Conservation (phyloP, 2,329 filamentous ascomycete genomes). For the Daldinia sp. region DNA sequence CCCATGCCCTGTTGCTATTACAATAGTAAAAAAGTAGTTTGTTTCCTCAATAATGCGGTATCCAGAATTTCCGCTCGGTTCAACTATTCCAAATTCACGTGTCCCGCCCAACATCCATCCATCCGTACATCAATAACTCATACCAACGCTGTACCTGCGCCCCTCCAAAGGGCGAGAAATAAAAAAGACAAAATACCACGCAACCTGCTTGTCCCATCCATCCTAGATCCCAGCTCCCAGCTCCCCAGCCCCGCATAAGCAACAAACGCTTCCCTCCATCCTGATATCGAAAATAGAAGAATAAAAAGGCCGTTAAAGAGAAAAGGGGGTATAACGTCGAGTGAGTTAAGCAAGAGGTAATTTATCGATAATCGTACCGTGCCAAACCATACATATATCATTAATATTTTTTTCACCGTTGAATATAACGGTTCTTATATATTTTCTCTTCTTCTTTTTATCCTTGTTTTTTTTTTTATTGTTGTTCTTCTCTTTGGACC, state of each 20-base stretch:
- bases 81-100: not conserved
- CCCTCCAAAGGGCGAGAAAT: not conserved
- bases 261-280: not conserved
- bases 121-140: not conserved
- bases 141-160: not conserved
- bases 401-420: slow-evolving; percentile 20
- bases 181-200: not conserved
- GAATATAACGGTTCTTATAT: slow-evolving; percentile 17
- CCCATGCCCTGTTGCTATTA: not conserved
- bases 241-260: not conserved
- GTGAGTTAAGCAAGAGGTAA: slow-evolving; percentile 15
- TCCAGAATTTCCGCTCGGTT: not conserved
- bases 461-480: not conserved
- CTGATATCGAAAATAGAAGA: slow-evolving; percentile 18
- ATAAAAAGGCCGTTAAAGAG: slow-evolving; percentile 25
- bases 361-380: slow-evolving; percentile 28
- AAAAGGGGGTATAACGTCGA: slow-evolving; percentile 43
- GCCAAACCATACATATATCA: slow-evolving; percentile 31
- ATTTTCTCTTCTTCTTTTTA: not conserved
- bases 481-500: not conserved
- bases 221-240: not conserved
- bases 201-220: slow-evolving; percentile 1
- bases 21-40: slow-evolving; percentile 5
- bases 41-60: not conserved
- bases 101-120: not conserved